Evolutionary conservation across 2,329 filamentous ascomycete genomes (phyloP).

Genomic region (Colletotrichum scovillei): DNA sequence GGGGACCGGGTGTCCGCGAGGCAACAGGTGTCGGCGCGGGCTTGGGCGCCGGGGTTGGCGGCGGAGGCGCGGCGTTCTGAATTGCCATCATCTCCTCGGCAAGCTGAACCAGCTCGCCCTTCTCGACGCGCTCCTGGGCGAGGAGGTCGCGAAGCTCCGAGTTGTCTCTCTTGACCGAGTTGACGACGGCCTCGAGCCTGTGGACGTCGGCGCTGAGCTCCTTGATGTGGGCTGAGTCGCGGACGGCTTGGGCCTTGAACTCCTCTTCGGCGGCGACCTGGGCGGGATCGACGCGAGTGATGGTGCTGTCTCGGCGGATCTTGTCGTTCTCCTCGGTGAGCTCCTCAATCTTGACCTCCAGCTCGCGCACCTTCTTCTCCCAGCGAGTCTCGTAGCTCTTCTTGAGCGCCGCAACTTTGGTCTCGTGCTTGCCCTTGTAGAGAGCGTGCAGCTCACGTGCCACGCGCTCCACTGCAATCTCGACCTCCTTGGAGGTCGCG

Average conservation of each 20-base stretch:
- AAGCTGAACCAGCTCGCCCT: conserved; percentile 83
- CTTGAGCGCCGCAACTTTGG: conserved; percentile 91
- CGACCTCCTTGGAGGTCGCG: conserved; percentile 71
- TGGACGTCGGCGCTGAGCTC: conserved; percentile 80
- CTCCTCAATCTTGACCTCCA: conserved; percentile 78
- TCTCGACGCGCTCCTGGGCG: conserved; percentile 82
- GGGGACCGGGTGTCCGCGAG: conserved; percentile 34
- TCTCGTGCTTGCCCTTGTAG: conserved; percentile 98
- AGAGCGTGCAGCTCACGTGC: conserved; percentile 92
- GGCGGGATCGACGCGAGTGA: conserved; percentile 67
- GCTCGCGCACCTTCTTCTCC: conserved; percentile 86
- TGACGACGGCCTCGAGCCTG: conserved; percentile 79
- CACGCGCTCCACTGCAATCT: conserved; percentile 88
- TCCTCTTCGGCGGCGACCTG: conserved; percentile 60
- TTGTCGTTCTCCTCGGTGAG: conserved; percentile 80
- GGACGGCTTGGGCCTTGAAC: conserved; percentile 67
- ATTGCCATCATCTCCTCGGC: conserved; percentile 88
- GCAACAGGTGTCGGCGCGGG: conserved; percentile 39
- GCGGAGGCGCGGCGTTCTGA: conserved; percentile 58
- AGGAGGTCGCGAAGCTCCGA: conserved; percentile 72
- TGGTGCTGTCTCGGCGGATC: conserved; percentile 74
- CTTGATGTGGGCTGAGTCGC: conserved; percentile 74
- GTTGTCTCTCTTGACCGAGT: conserved; percentile 77
- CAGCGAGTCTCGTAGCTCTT: conserved; percentile 86
- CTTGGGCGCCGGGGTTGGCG: conserved; percentile 26